Percentiles rank a stretch among this genome's conserved stretches.
Evolutionary conservation across 2,329 filamentous ascomycete genomes (phyloP).

Genomic region (Pseudogymnoascus sp.): DNA sequence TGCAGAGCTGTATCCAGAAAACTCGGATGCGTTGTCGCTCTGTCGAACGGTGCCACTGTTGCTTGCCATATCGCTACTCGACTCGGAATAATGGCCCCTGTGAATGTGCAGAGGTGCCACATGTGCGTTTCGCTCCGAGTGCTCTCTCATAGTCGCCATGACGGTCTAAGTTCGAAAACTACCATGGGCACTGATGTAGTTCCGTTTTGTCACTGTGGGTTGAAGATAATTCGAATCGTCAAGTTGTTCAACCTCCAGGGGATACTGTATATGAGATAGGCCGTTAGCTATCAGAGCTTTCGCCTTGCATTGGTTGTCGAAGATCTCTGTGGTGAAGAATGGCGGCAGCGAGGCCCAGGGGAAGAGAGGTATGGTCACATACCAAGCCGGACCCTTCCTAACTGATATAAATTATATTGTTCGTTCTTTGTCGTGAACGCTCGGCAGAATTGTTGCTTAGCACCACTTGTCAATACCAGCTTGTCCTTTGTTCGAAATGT

Average conservation of each 20-base stretch:
- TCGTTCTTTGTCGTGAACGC: background rate
- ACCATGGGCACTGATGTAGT: background rate
- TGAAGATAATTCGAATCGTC: background rate
- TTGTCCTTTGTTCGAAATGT: constrained; percentile 2
- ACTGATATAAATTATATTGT: background rate
- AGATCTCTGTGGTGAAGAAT: background rate
- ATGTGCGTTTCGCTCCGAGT: background rate
- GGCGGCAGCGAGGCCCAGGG: background rate
- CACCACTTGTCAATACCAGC: constrained; percentile 1
- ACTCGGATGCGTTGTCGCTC: background rate
- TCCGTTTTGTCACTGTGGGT: background rate
- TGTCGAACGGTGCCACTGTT: background rate
- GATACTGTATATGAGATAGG: background rate
- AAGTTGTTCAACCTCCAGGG: background rate
- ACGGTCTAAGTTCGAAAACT: constrained; percentile 1
- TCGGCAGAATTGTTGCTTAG: background rate
- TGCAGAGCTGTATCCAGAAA: constrained; percentile 22
- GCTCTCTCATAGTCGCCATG: constrained; percentile 10
- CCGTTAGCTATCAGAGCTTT: background rate
- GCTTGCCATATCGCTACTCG: background rate
- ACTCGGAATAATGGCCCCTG: constrained; percentile 1
- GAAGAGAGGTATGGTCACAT: constrained; percentile 2
- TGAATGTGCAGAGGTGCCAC: constrained; percentile 8
- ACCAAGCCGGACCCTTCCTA: constrained; percentile 3
- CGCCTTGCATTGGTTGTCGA: background rate